Evolutionary conservation across 345 rosid species (phyloP).

Genomic region (Clausena lansium): DNA sequence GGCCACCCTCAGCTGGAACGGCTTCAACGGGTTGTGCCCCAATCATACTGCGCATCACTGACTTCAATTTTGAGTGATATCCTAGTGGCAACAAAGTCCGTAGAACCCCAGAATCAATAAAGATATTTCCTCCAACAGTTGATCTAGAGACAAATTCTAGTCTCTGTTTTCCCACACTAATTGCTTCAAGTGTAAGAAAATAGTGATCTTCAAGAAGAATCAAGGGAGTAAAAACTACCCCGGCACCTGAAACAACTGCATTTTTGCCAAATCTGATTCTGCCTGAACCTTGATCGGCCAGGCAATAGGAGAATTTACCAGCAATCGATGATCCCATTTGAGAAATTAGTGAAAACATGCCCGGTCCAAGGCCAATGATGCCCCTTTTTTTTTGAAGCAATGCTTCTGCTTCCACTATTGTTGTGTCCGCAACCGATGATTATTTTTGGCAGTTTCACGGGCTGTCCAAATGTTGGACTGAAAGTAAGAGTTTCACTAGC

Average conservation of each 20-base stretch:
- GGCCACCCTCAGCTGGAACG: constrained; percentile 10
- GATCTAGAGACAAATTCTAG: constrained; percentile 20
- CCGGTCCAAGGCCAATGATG: constrained; percentile 52
- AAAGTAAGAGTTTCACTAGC: constrained; percentile 45
- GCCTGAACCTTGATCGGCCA: constrained; percentile 40
- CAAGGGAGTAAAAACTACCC: constrained; percentile 42
- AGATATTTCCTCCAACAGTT: constrained; percentile 38
- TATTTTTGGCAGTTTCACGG: constrained; percentile 29
- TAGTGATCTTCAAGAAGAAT: constrained; percentile 33
- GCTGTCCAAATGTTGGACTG: constrained; percentile 27
- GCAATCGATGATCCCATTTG: constrained; percentile 42
- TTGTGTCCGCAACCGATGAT: constrained; percentile 52
- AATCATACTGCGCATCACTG: constrained; percentile 17
- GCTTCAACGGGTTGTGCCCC: constrained; percentile 13
- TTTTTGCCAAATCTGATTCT: constrained; percentile 46
- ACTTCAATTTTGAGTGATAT: constrained; percentile 19
- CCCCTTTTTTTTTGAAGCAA: constrained; percentile 42
- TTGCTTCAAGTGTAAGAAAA: constrained; percentile 32
- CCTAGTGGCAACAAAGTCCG: constrained; percentile 33
- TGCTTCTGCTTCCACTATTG: constrained; percentile 31
- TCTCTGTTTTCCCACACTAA: constrained; percentile 39
- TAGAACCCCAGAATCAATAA: constrained; percentile 66
- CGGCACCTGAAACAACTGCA: constrained; percentile 40
- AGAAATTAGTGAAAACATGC: constrained; percentile 42
- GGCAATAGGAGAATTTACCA: constrained; percentile 59